phyloP scores from a whole-genome alignment of 2,329 filamentous ascomycete species.

The Zalaria sp. region DNA sequence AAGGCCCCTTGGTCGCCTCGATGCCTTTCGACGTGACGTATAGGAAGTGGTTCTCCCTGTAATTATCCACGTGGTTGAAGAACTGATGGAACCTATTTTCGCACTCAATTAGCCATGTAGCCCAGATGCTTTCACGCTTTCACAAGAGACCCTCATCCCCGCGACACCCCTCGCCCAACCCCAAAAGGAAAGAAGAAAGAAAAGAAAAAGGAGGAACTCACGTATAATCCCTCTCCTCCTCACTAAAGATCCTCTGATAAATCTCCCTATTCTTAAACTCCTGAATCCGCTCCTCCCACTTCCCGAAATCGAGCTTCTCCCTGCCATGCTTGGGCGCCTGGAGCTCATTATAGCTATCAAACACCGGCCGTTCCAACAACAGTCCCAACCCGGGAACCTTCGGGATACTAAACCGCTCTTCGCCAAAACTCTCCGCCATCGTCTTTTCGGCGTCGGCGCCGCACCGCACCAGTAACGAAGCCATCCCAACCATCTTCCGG shows the following conservation, averaged over 20 bases:
- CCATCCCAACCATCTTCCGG: conserved; percentile 96
- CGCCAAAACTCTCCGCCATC: conserved; percentile 61
- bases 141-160: neutral
- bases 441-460: conserved; percentile 53
- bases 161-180: neutral
- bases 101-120: neutral
- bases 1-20: conserved; percentile 22
- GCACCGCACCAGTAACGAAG: conserved; percentile 67
- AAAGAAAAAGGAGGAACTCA: conserved; percentile 34
- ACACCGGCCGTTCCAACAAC: conserved; percentile 79
- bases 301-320: conserved; percentile 62
- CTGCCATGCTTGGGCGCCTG: conserved; percentile 49
- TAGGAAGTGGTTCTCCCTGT: conserved; percentile 33
- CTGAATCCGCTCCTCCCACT: conserved; percentile 63
- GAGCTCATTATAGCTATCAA: conserved; percentile 73
- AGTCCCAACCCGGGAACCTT: conserved; percentile 86
- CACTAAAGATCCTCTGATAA: conserved; percentile 78
- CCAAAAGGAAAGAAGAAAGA: neutral
- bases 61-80: conserved; percentile 37
- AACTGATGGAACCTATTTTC: conserved; percentile 28
- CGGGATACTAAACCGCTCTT: conserved; percentile 66
- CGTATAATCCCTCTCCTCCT: conserved; percentile 79
- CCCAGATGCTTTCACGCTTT: neutral
- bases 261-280: conserved; percentile 88
- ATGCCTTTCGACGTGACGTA: conserved; percentile 35